Conservation (phyloP, 2,329 filamentous ascomycete species). For the Cyclaneusma minus region DNA sequence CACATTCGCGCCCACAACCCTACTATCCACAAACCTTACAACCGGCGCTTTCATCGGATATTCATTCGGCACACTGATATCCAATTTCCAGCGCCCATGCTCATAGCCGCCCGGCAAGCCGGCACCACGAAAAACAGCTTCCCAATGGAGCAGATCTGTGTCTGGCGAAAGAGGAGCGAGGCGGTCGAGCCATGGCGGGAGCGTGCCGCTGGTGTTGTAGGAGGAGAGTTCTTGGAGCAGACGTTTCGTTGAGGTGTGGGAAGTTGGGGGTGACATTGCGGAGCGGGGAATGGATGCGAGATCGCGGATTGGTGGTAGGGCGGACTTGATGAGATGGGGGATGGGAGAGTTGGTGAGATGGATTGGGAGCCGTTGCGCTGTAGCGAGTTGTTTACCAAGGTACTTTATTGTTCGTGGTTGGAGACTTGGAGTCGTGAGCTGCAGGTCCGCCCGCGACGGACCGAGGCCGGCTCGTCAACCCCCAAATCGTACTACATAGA, state of each 20-base stretch:
- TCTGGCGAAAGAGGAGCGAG: constrained; percentile 37
- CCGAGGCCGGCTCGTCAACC: too few relatives aligned
- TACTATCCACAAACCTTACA: constrained; percentile 70
- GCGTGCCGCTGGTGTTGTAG: constrained; percentile 21
- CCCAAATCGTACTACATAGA: too few relatives aligned
- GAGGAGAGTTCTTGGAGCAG: constrained; percentile 40
- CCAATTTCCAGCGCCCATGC: constrained; percentile 67
- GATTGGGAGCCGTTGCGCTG: too few relatives aligned
- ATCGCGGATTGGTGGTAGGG: too few relatives aligned
- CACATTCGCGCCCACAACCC: constrained; percentile 74
- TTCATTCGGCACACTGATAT: constrained; percentile 56
- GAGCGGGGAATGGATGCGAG: too few relatives aligned
- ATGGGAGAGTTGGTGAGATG: too few relatives aligned
- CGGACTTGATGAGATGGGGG: too few relatives aligned
- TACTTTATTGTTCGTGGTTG: too few relatives aligned
- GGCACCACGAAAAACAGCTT: constrained; percentile 40
- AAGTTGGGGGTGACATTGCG: constrained; percentile 8
- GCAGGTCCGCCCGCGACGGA: too few relatives aligned
- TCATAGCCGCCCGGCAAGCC: constrained; percentile 12
- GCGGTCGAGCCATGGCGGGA: constrained; percentile 35
- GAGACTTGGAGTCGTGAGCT: too few relatives aligned
- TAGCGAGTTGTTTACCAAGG: too few relatives aligned
- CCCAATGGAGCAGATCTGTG: constrained; percentile 41
- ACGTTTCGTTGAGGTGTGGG: constrained; percentile 35
- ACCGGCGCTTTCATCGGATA: constrained; percentile 70